These are phyloP conservation scores for Candida odintsovae DNA, from an alignment of 805 yeast genomes.

Conservation along the genomic window DNA sequence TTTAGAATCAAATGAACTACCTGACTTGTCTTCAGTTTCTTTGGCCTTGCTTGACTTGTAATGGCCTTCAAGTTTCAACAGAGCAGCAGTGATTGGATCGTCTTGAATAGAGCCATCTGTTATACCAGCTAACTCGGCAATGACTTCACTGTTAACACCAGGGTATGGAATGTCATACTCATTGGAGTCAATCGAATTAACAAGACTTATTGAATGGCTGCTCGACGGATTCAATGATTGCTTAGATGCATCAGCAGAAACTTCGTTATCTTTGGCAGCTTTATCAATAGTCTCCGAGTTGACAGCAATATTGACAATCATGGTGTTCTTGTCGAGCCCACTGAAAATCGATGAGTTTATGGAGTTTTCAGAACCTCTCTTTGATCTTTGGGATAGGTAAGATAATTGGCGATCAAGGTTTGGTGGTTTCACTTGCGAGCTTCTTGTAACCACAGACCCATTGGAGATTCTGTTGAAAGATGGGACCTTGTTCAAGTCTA, in stretches of 20 bases:
- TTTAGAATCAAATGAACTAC: constrained; percentile 17
- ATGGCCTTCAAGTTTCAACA: constrained; percentile 75
- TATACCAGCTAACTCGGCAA: constrained; percentile 74
- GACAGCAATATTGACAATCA: constrained; percentile 14
- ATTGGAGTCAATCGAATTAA: constrained; percentile 13
- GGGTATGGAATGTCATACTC: constrained; percentile 30
- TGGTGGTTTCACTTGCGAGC: not conserved
- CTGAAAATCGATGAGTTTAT: constrained; percentile 18
- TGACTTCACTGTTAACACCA: constrained; percentile 49
- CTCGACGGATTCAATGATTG: constrained; percentile 1
- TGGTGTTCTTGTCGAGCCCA: constrained; percentile 2
- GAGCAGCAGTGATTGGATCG: constrained; percentile 71
- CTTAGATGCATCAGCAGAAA: not conserved
- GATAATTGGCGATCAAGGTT: constrained; percentile 12
- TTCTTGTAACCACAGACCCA: constrained; percentile 7
- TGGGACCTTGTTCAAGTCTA: constrained; percentile 17
- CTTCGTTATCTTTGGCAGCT: constrained; percentile 2
- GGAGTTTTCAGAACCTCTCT: constrained; percentile 10
- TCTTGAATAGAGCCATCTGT: constrained; percentile 69
- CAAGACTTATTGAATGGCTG: constrained; percentile 3
- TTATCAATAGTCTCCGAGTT: not conserved
- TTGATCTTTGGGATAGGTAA: constrained; percentile 21
- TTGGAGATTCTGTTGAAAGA: constrained; percentile 20
- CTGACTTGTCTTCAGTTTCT: not conserved
- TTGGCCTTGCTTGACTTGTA: constrained; percentile 16